Base-by-base conservation (phyloP, 2,329 filamentous ascomycete species). In the Exserohilum rostratum region DNA sequence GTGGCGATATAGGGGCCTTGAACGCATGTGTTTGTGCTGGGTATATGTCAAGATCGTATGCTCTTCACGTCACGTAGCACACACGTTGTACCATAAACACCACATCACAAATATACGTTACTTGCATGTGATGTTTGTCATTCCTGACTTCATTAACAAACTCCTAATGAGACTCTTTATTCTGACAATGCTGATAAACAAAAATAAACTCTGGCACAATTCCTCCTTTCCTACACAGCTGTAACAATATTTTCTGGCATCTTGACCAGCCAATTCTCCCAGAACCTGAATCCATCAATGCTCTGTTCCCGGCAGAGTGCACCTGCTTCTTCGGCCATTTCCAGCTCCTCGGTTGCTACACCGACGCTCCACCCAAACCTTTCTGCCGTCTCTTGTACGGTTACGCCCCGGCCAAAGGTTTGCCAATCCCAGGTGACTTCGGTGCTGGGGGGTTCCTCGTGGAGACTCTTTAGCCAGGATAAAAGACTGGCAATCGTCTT, bases 321-420 rank as follows among this genome's bases (percentile, higher is more conserved):
- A 0, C 95, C 95, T 51, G 85, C 86, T 73, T 98, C 93, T 75
- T 99, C 95, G 0, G 93, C 93, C 93, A 99, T 97, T 72, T 97
- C 90, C 11, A 99, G 81, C 77, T 99, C 95, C 73, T 98, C 95
- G 55, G 89, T 90, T 1, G 95, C 95, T 18, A 99, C 93, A 7
- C 95, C 95, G 6, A 99, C 89, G 72, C 95, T 98, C 95, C 95
- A 99, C 5, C 93, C 91, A 76, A 99, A 99, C 45, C 86, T 82
- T 74, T 96, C 90, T 0, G 95, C 95, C 0, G 87, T 86, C 69
- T 98, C 93, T 70, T 95, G 90, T 1, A 92, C 91, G 12, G 92
- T 97, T 25, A 98, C 87, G 9, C 95, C 92, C 51, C 88, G 84
- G 0, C 95, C 93, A 73, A 91, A 97, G 35, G 80, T 68, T 42